Base-by-base conservation (phyloP, 1,284 basidiomycete genomes). In the Puccinia sorghi region DNA sequence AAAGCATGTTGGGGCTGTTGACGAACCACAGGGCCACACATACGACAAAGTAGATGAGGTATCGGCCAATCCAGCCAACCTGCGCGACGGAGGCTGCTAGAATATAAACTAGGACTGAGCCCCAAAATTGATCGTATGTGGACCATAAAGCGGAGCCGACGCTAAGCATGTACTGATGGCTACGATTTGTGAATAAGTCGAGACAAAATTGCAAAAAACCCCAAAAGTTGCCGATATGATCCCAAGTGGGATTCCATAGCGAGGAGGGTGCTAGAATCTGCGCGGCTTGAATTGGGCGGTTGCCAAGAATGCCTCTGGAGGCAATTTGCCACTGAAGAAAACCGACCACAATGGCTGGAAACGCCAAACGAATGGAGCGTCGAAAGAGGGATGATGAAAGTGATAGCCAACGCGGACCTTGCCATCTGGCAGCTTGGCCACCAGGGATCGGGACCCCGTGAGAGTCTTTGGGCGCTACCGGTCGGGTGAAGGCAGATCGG, bases 41-140 rank as follows among this genome's bases (percentile, higher is more conserved):
- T 52, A 85, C 82, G 72, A 81, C 72, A 54, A 81, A 76, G 80
- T 84, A 85, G 27, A 84, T 78, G 59, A 83, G 75, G 80, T 85
- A 85, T 9, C 85, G 81, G 9, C 85, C 83, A 69, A 83, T 83
- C 61, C 81, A 80, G 9, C 82, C 81, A 27, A 86, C 80, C 66
- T 84, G 83, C 52, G 85, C 84, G 67, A 85, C 81, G 52, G 83
- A 83, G 9, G 83, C 84, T 80, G 84, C 83, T 57, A 85, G 81
- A 81, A 86, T 84, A 72, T 85, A 84, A 75, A 85, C 84, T 66
- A 84, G 82, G 56, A 85, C 83, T 71, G 84, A 85, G 17, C 85
- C 85, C 85, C 85, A 86, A 72, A 86, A 84, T 80, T 85, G 85
- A 66, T 85, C 84, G 80, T 85, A 85, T 2, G 85, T 85, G n/a